Conservation (phyloP, 495 filamentous ascomycete species). For the Lasiosphaeria ovina region DNA sequence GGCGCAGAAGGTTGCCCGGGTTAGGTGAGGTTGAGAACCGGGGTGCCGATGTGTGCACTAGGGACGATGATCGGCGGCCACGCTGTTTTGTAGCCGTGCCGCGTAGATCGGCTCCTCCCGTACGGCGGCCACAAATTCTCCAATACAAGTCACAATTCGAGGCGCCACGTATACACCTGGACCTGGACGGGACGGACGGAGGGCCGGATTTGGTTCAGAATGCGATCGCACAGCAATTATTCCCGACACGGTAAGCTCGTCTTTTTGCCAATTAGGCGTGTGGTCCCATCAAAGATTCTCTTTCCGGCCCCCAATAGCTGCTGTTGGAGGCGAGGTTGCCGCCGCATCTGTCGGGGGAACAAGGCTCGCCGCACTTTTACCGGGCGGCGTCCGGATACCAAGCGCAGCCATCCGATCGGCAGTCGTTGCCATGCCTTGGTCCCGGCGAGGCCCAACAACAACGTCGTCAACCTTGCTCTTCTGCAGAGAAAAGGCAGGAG, state of each 20-base stretch:
- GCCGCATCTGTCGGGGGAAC: neutral
- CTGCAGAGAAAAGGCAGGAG: slow-evolving; percentile 84
- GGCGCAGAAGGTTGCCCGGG: too few species aligned
- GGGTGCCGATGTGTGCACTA: neutral
- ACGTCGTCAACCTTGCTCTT: slow-evolving; percentile 79
- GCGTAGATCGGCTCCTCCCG: neutral
- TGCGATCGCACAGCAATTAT: neutral
- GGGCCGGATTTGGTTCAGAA: too few species aligned
- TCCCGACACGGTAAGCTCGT: neutral
- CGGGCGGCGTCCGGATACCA: slow-evolving; percentile 37
- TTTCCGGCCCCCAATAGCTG: neutral
- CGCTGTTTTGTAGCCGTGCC: neutral
- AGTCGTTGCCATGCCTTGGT: slow-evolving; percentile 15
- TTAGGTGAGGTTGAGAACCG: neutral
- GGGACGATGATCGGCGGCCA: neutral
- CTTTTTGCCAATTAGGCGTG: too few species aligned
- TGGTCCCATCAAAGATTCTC: neutral
- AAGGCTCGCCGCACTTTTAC: slow-evolving; percentile 4
- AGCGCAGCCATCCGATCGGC: slow-evolving; percentile 25
- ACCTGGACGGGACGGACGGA: too few species aligned
- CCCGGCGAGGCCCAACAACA: slow-evolving; percentile 3
- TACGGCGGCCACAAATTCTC: too few species aligned
- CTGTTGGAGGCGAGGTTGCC: neutral
- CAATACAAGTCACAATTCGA: too few species aligned
- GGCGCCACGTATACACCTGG: too few species aligned